These are phyloP conservation scores for Pistacia integerrima DNA, from an alignment of 345 rosid genomes.

Conservation along the genomic window DNA sequence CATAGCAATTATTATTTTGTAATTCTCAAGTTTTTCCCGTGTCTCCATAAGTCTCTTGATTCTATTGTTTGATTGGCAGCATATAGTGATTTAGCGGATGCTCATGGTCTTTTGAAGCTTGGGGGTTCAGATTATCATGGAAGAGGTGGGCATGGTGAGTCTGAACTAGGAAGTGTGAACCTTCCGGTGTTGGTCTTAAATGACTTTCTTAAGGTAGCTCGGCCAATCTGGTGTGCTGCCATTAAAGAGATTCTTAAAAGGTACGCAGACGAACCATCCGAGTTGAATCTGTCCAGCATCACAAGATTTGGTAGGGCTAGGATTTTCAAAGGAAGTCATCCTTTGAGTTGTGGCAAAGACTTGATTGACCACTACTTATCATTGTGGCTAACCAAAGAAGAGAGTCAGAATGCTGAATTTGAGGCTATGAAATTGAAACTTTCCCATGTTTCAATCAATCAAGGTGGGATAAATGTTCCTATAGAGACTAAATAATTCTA, in stretches of 20 bases:
- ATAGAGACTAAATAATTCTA: slow-evolving; percentile 19
- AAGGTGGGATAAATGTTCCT: slow-evolving; percentile 30
- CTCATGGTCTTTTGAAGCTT: slow-evolving; percentile 73
- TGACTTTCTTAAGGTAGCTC: slow-evolving; percentile 73
- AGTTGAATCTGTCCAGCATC: slow-evolving; percentile 54
- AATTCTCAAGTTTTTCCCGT: neutral
- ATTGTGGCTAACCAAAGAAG: slow-evolving; percentile 68
- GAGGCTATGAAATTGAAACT: slow-evolving; percentile 61
- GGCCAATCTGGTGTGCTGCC: slow-evolving; percentile 84
- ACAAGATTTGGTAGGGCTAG: slow-evolving; percentile 52
- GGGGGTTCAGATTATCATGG: slow-evolving; percentile 98
- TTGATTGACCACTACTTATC: slow-evolving; percentile 61
- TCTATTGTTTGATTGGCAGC: slow-evolving; percentile 40
- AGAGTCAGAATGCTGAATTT: slow-evolving; percentile 57
- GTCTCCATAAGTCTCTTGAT: neutral
- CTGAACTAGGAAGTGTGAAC: slow-evolving; percentile 80
- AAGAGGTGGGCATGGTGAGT: slow-evolving; percentile 75
- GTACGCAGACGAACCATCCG: slow-evolving; percentile 72
- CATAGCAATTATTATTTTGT: neutral
- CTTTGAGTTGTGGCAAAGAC: slow-evolving; percentile 50
- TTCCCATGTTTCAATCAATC: slow-evolving; percentile 38
- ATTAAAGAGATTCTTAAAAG: slow-evolving; percentile 47
- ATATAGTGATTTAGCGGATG: slow-evolving; percentile 78
- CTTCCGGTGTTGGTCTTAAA: slow-evolving; percentile 64
- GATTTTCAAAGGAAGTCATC: slow-evolving; percentile 46